These are phyloP conservation scores for Phytophthora tentaculata DNA, from an alignment of 352 stramenopile species.

Conservation along the genomic window DNA sequence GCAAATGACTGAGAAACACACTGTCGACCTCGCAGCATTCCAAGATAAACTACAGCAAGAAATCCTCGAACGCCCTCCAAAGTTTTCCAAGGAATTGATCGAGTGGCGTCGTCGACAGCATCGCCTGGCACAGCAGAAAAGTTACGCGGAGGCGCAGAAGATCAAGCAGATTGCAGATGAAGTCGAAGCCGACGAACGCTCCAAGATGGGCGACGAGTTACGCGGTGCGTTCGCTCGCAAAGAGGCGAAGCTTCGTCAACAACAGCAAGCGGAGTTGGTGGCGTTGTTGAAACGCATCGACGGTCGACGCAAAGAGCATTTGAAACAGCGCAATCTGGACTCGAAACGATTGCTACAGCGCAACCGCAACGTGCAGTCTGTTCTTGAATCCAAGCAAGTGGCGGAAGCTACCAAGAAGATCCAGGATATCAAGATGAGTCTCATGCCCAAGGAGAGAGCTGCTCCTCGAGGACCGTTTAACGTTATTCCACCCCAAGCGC, in stretches of 20 bases:
- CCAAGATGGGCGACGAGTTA: conserved; percentile 88
- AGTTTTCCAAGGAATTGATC: conserved; percentile 95
- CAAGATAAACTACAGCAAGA: conserved; percentile 91
- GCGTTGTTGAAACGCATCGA: conserved; percentile 95
- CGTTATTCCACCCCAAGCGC: conserved; percentile 78
- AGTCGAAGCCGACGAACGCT: conserved; percentile 92
- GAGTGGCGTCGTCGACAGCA: conserved; percentile 95
- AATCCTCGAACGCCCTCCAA: conserved; percentile 86
- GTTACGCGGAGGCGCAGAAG: conserved; percentile 94
- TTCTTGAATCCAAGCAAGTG: conserved; percentile 94
- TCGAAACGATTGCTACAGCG: conserved; percentile 94
- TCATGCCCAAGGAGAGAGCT: conserved; percentile 70
- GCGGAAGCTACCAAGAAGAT: conserved; percentile 76
- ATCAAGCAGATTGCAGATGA: conserved; percentile 95
- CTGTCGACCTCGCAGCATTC: conserved; percentile 82
- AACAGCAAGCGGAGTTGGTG: conserved; percentile 93
- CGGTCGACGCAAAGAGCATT: conserved; percentile 92
- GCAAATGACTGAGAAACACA: conserved; percentile 95
- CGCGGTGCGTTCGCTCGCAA: conserved; percentile 83
- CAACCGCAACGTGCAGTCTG: conserved; percentile 95
- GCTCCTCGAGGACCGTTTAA: conserved; percentile 60
- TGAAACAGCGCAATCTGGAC: conserved; percentile 94
- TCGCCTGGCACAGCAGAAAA: conserved; percentile 93
- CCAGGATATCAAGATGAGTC: conserved; percentile 83
- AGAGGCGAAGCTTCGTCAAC: conserved; percentile 90